Evolutionary conservation across 169 alveolate genomes (phyloP).

Genomic region (Babesia ovata): DNA sequence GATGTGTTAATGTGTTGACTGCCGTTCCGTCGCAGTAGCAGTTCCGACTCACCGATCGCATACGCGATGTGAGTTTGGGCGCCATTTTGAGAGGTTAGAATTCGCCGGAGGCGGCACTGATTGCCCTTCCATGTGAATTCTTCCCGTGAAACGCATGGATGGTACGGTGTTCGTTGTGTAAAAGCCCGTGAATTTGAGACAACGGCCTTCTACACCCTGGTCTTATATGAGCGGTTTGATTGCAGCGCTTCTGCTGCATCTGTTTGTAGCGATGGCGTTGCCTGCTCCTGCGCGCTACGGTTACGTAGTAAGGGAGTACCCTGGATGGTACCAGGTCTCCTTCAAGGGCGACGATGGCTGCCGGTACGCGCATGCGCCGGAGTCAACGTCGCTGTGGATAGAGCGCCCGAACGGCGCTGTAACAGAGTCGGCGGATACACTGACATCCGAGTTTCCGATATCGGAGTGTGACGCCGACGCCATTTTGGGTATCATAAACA

Average conservation of each 20-base stretch:
- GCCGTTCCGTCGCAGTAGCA: no score
- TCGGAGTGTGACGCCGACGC: constrained; percentile 28
- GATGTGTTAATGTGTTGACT: no score
- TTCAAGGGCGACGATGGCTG: constrained; percentile 20
- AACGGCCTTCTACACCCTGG: no score
- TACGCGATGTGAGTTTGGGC: no score
- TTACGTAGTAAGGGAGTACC: constrained; percentile 25
- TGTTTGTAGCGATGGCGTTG: constrained; percentile 6
- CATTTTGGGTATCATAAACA: constrained; percentile 55
- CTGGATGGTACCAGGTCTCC: constrained; percentile 9
- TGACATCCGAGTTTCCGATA: constrained; percentile 38
- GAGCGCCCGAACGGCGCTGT: constrained; percentile 32
- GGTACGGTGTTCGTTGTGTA: no score
- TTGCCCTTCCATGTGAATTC: no score
- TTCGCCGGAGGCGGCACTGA: no score
- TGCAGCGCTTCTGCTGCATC: not conserved
- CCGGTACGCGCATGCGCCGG: not conserved
- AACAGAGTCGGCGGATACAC: constrained; percentile 34
- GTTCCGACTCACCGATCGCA: no score
- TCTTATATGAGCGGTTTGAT: no score
- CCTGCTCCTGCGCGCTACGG: not conserved
- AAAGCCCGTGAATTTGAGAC: no score
- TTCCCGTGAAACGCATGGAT: no score
- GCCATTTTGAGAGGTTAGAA: no score
- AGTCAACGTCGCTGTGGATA: constrained; percentile 41